Conservation (phyloP, 2,329 filamentous ascomycete genomes). For the Cryphonectria nitschkei region DNA sequence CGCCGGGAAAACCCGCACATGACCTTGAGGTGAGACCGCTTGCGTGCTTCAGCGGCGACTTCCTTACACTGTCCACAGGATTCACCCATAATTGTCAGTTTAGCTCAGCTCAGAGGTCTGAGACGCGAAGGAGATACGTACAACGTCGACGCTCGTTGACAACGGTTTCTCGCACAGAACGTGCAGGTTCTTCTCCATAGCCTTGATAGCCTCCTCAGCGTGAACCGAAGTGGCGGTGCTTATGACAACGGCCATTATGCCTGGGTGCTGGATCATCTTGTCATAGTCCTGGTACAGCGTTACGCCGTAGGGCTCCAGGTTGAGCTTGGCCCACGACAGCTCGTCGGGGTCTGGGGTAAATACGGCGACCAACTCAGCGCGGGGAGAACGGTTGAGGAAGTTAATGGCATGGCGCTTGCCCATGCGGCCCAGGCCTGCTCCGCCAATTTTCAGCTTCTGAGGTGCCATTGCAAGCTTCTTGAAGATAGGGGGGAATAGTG, state of each 20-base stretch:
- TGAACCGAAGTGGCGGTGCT: slow-evolving; percentile 55
- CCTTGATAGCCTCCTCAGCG: slow-evolving; percentile 59
- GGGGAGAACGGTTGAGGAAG: slow-evolving; percentile 34
- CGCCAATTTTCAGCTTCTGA: slow-evolving; percentile 46
- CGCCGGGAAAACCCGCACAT: slow-evolving; percentile 69
- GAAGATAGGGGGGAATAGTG: too few species aligned
- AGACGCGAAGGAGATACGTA: slow-evolving; percentile 40
- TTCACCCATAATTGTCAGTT: not conserved
- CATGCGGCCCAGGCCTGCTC: slow-evolving; percentile 57
- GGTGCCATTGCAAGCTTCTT: not conserved
- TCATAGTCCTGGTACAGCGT: slow-evolving; percentile 49
- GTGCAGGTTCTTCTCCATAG: slow-evolving; percentile 57
- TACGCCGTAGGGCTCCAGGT: slow-evolving; percentile 50
- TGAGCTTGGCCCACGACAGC: slow-evolving; percentile 48
- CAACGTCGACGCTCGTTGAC: slow-evolving; percentile 61
- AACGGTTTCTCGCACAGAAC: slow-evolving; percentile 65
- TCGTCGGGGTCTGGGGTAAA: slow-evolving; percentile 19
- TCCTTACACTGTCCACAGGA: slow-evolving; percentile 35
- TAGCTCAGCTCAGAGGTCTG: not conserved
- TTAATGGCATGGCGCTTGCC: slow-evolving; percentile 55
- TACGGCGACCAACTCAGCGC: slow-evolving; percentile 21
- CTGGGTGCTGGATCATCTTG: slow-evolving; percentile 47
- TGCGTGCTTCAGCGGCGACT: slow-evolving; percentile 60
- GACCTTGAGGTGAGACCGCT: slow-evolving; percentile 64
- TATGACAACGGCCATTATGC: slow-evolving; percentile 48